Percentiles rank a stretch among this genome's conserved stretches.
Evolutionary conservation across 2,329 filamentous ascomycete genomes (phyloP).

Genomic region (Clarireedia monteithiana): DNA sequence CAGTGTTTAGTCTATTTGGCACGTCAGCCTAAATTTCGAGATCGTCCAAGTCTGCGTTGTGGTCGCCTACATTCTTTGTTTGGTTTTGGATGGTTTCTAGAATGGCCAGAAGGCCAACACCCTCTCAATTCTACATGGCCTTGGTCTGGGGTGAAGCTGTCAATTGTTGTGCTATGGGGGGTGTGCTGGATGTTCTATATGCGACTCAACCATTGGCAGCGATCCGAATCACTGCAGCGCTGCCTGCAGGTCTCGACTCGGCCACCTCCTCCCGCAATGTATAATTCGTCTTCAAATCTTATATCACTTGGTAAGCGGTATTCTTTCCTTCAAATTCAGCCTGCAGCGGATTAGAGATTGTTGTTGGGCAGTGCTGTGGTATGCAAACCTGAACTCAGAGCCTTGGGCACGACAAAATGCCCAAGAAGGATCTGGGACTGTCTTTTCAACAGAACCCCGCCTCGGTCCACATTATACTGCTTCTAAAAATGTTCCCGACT

Average conservation of each 20-base stretch:
- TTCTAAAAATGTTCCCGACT: background rate
- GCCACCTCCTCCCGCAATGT: background rate
- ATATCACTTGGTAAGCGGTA: conserved; percentile 1
- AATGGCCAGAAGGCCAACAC: conserved; percentile 20
- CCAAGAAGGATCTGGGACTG: background rate
- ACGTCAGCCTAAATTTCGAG: conserved; percentile 1
- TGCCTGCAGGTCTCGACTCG: background rate
- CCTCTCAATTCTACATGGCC: conserved; percentile 24
- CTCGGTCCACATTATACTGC: background rate
- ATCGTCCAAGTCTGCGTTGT: background rate
- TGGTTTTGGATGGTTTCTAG: conserved; percentile 22
- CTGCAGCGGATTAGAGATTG: background rate
- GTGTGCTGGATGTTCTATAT: conserved; percentile 24
- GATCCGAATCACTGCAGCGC: background rate
- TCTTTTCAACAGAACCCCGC: background rate
- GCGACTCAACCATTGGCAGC: conserved; percentile 3
- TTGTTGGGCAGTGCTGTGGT: background rate
- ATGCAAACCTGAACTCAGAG: too few species aligned
- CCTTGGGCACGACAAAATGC: background rate
- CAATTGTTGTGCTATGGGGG: conserved; percentile 22
- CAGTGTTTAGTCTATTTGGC: background rate
- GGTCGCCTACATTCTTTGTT: conserved; percentile 12
- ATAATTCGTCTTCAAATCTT: background rate
- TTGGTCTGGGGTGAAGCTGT: conserved; percentile 21
- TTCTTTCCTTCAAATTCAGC: background rate